Evolutionary conservation across 2,329 filamentous ascomycete genomes (phyloP), one percentile per base, ranked within the genome.

Genomic region (Geosmithia morbida): DNA sequence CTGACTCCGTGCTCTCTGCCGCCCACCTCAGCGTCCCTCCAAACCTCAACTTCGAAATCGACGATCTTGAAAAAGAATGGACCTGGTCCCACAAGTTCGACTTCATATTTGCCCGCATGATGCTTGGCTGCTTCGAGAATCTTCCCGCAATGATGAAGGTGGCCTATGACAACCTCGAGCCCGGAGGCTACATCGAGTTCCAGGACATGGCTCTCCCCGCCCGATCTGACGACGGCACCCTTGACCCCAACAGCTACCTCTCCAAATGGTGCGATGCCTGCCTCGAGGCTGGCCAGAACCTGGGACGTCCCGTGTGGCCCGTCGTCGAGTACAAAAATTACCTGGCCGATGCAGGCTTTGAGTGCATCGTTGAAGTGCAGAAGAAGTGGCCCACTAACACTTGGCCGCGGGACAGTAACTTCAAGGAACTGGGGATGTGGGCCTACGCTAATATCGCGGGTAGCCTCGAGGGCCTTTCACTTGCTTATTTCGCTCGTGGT

Each of bases 271-370:
- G 45, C 20, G 49, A 47, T 41, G 53, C 61, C 2, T 54, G 64
- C 2, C 49, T 57, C 1, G 52, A 63, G 40, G 60, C 55, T 2
- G 57, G 56, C 16, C 46, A 22, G 5, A 59, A 58, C 2, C 47
- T 62, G 2, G 55, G 60, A 0, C 56, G 62, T 1, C 52, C 56
- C 0, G 53, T 62, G 7, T 49, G 50, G 5, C 53, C 51, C 3
- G 59, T 55, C 0, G 41, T 51, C 7, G 47, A 52, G 2, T 55
- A 54, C 48, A 59, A 56, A 39, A 40, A 53, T 6, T 59, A 65
- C 41, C 58, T 78, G 46, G 54, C 57, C 11, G 66, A 70, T 16
- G 68, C 67, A 0, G 75, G 76, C 0, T 79, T 79, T 50, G 59
- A 63, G 42, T 63, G 75, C 50, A 63, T 79, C 0, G 55, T 59